Conservation (phyloP, 139 green algal genomes). For the Nannochloris sp. region DNA sequence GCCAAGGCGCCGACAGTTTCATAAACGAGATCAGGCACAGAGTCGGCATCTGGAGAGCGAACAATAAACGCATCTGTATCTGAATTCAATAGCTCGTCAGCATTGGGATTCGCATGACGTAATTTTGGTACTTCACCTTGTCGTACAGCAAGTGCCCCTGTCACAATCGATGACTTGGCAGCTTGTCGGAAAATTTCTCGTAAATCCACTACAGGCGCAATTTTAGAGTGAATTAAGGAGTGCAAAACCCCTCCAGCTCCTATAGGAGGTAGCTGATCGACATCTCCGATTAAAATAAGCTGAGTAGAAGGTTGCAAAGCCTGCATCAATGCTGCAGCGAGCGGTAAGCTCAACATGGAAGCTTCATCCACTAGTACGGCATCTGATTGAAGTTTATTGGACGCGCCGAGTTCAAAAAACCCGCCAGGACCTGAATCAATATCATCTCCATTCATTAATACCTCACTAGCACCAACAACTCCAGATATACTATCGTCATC, state of each 20-base stretch:
- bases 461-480: neutral
- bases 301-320: constrained; percentile 39
- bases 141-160: constrained; percentile 55
- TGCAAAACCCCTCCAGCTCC: constrained; percentile 54
- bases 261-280: constrained; percentile 78
- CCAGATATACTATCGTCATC: too few species aligned
- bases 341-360: constrained; percentile 70
- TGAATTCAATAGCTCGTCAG: neutral
- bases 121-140: constrained; percentile 30
- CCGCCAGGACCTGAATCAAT: neutral
- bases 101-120: neutral
- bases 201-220: constrained; percentile 55
- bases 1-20: neutral
- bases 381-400: constrained; percentile 32
- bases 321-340: constrained; percentile 57
- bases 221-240: constrained; percentile 32
- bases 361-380: constrained; percentile 73
- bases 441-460: constrained; percentile 12
- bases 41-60: neutral
- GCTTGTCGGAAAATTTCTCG: constrained; percentile 60
- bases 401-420: neutral
- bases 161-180: constrained; percentile 54
- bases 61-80: constrained; percentile 17
- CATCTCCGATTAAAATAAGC: constrained; percentile 78
- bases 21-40: neutral